A percentile compares a stretch with the other conserved stretches of the same genome.
phyloP scores from a whole-genome alignment of 1,139 yeast genomes.

The Arxiozyma heterogenica region DNA sequence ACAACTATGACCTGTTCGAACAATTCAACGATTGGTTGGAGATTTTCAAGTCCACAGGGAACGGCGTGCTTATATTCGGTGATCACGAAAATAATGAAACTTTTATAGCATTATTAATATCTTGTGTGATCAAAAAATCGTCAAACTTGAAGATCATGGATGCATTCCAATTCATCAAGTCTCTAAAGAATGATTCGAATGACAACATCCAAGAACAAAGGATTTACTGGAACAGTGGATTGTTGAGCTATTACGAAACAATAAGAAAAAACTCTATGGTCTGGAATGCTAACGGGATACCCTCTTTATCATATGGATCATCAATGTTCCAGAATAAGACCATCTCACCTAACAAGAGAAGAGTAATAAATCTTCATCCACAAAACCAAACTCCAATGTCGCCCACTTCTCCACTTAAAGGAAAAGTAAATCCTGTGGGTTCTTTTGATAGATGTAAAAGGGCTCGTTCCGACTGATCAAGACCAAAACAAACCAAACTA shows the following conservation, averaged over 20 bases:
- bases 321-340: neutral
- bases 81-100: conserved; percentile 25
- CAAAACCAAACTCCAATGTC: conserved; percentile 1
- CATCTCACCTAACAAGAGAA: neutral
- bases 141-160: conserved; percentile 19
- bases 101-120: conserved; percentile 21
- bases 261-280: conserved; percentile 19
- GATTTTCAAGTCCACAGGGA: conserved; percentile 16
- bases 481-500: too few relatives aligned
- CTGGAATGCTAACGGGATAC: conserved; percentile 12
- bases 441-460: conserved; percentile 7
- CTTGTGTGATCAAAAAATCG: conserved; percentile 21
- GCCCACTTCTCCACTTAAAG: neutral
- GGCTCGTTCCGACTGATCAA: conserved; percentile 8
- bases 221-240: conserved; percentile 22
- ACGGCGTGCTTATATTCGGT: conserved; percentile 24
- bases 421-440: neutral
- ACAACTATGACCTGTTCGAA: conserved; percentile 18
- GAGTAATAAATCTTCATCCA: neutral
- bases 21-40: conserved; percentile 26
- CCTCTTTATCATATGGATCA: neutral
- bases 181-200: conserved; percentile 16
- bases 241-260: conserved; percentile 23
- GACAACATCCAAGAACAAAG: conserved; percentile 13
- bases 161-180: conserved; percentile 25